These are phyloP conservation scores for Cryptomeria japonica DNA, from an alignment of 75 land plant genomes.

Conservation along the genomic window DNA sequence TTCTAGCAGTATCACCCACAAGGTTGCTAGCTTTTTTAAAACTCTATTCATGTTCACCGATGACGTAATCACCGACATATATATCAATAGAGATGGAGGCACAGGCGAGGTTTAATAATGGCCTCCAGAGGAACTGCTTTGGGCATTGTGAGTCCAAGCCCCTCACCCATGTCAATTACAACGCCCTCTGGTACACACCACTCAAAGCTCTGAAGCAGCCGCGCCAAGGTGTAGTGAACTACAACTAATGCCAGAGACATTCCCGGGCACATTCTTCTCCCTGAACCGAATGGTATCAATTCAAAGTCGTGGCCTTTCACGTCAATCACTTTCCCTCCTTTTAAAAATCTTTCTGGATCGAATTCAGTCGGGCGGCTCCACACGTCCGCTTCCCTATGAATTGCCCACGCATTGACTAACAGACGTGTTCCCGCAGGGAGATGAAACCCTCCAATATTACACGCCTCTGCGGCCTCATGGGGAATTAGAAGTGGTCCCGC, in stretches of 20 bases:
- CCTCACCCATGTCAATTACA: slow-evolving; percentile 54
- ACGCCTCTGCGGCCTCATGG: slow-evolving; percentile 22
- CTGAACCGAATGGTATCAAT: slow-evolving; percentile 37
- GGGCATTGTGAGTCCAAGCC: slow-evolving; percentile 38
- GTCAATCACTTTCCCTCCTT: slow-evolving; percentile 18
- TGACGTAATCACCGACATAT: too few species aligned
- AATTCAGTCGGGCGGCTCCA: slow-evolving; percentile 40
- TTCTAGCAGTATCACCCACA: too few species aligned
- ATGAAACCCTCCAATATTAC: slow-evolving; percentile 25
- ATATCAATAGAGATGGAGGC: slow-evolving; percentile 24
- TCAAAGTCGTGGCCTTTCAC: slow-evolving; percentile 27
- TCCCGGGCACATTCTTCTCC: slow-evolving; percentile 46
- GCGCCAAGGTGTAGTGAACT: slow-evolving; percentile 27
- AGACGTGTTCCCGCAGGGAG: slow-evolving; percentile 30
- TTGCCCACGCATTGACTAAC: slow-evolving; percentile 28
- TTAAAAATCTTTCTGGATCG: slow-evolving; percentile 39
- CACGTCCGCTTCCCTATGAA: slow-evolving; percentile 25
- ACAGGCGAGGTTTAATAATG: slow-evolving; percentile 31
- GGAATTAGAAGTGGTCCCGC: slow-evolving; percentile 21
- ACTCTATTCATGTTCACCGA: too few species aligned
- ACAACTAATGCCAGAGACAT: slow-evolving; percentile 26
- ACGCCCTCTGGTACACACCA: slow-evolving; percentile 29
- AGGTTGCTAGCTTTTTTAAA: too few species aligned
- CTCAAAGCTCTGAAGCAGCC: slow-evolving; percentile 46
- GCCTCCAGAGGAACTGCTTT: slow-evolving; percentile 42